Conservation (phyloP, 805 yeast genomes). For the Saccharomycopsis malanga region DNA sequence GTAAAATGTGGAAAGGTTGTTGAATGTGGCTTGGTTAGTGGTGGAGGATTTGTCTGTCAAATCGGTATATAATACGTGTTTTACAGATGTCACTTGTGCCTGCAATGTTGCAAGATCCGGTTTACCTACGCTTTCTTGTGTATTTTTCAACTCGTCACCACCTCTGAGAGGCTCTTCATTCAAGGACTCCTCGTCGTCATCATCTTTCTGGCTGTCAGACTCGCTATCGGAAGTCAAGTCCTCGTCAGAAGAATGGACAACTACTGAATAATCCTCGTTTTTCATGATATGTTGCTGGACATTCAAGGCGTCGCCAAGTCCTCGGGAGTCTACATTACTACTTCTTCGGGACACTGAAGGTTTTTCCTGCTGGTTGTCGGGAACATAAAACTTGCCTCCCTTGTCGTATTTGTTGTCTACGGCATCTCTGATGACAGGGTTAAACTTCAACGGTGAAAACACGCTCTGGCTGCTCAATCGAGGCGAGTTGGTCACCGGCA, state of each 20-base stretch:
- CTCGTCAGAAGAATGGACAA: conserved; percentile 25
- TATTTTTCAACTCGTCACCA: conserved; percentile 16
- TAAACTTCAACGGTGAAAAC: conserved; percentile 76
- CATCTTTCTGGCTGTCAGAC: conserved; percentile 22
- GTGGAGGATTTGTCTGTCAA: neutral
- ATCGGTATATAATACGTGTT: neutral
- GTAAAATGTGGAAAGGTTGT: neutral
- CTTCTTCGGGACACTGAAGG: neutral
- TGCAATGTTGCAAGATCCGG: neutral
- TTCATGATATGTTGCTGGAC: conserved; percentile 8
- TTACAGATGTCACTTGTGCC: neutral
- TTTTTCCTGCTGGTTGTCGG: conserved; percentile 3
- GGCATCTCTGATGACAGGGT: conserved; percentile 66
- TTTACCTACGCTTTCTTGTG: neutral
- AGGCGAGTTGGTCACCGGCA: conserved; percentile 52
- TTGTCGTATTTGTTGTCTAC: conserved; percentile 80
- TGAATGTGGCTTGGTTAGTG: neutral
- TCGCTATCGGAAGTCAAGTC: conserved; percentile 23
- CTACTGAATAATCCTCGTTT: conserved; percentile 24
- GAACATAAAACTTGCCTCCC: conserved; percentile 85
- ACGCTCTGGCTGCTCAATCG: conserved; percentile 40
- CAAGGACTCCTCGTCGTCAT: conserved; percentile 22
- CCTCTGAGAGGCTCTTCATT: conserved; percentile 25
- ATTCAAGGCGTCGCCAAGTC: conserved; percentile 5
- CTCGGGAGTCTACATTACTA: no score